Evolutionary conservation across 1,284 basidiomycete genomes (phyloP).

Genomic region (Pseudozyma tsukubaensis): DNA sequence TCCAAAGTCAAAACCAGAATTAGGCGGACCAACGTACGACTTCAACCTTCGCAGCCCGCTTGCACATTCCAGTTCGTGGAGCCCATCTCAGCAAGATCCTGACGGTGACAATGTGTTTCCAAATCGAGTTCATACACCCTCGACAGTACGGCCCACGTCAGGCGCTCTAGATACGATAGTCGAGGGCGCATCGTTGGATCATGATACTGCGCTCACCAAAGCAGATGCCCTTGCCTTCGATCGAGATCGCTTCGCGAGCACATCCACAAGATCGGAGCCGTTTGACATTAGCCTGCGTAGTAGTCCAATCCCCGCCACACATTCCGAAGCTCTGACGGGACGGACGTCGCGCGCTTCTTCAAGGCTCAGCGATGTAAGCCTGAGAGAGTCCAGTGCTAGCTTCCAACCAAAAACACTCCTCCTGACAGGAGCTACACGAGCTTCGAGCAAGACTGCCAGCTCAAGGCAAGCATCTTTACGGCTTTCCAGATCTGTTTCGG

Average conservation of each 20-base stretch:
- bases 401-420: conserved; percentile 27
- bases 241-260: conserved; percentile 9
- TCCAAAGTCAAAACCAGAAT: too few relatives aligned
- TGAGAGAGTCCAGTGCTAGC: background rate
- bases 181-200: conserved; percentile 14
- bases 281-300: background rate
- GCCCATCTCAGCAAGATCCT: background rate
- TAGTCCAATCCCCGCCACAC: conserved; percentile 2
- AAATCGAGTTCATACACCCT: background rate
- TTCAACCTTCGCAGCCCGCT: background rate
- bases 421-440: conserved; percentile 1
- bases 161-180: conserved; percentile 14
- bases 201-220: conserved; percentile 6
- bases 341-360: conserved; percentile 7
- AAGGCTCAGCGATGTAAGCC: background rate
- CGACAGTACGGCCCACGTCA: conserved; percentile 9
- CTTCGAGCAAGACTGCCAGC: background rate
- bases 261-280: conserved; percentile 3
- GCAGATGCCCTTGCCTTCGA: conserved; percentile 13
- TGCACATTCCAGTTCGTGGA: background rate
- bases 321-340: background rate
- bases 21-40: conserved; percentile 1
- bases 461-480: background rate
- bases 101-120: background rate
- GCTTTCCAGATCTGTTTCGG: conserved; percentile 16